phyloP scores from a whole-genome alignment of 2,329 filamentous ascomycete genomes.

The Fusarium graminum region DNA sequence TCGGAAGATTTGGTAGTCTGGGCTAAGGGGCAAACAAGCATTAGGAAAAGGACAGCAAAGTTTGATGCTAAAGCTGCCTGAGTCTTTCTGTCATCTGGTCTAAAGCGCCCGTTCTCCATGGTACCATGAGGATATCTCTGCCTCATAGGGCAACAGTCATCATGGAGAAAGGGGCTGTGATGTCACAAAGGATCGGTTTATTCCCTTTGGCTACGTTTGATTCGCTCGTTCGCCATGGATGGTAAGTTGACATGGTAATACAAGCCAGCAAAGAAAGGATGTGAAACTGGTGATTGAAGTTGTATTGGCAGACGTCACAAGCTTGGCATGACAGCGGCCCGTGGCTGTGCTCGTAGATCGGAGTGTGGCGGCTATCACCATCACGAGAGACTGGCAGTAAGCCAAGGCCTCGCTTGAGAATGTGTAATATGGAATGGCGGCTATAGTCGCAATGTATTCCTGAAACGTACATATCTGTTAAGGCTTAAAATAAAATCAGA shows the following conservation, averaged over 20 bases:
- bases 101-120: not conserved
- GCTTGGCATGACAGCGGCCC: conserved; percentile 7
- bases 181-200: not conserved
- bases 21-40: too few species aligned
- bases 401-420: not conserved
- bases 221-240: not conserved
- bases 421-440: not conserved
- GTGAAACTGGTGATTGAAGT: not conserved
- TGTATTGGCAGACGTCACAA: conserved; percentile 19
- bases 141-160: not conserved
- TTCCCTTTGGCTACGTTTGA: not conserved
- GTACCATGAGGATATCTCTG: not conserved
- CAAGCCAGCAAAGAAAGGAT: not conserved
- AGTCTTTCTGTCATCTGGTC: too few species aligned
- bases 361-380: conserved; percentile 3
- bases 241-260: not conserved
- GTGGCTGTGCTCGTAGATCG: conserved; percentile 13
- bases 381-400: not conserved
- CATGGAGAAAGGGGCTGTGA: not conserved
- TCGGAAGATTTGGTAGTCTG: too few species aligned
- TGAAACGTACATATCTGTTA: not conserved
- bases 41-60: too few species aligned
- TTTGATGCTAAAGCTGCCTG: too few species aligned
- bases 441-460: not conserved
- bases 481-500: not conserved